Evolutionary conservation across 345 rosid species (phyloP).

Genomic region (Laguncularia racemosa): DNA sequence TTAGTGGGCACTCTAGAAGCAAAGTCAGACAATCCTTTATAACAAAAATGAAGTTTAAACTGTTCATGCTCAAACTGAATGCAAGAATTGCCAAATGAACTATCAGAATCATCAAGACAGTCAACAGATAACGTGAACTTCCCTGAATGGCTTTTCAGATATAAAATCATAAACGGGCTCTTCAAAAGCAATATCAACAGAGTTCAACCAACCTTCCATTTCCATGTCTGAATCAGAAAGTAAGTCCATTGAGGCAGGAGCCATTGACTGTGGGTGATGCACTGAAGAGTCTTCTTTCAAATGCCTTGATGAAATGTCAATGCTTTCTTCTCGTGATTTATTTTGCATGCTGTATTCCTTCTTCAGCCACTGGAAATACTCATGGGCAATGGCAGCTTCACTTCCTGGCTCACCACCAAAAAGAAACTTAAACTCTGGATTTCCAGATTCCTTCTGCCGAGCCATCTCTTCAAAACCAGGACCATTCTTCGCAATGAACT

Average conservation of each 20-base stretch:
- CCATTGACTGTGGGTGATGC: constrained; percentile 7
- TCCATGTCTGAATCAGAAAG: constrained; percentile 70
- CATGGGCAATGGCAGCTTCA: constrained; percentile 28
- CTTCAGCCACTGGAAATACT: constrained; percentile 34
- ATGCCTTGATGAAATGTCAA: constrained; percentile 7
- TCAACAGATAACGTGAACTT: no score
- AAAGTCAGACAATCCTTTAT: no score
- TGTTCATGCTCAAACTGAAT: no score
- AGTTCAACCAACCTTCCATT: constrained; percentile 66
- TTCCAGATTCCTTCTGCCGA: constrained; percentile 19
- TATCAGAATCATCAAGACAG: no score
- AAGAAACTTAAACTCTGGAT: constrained; percentile 31
- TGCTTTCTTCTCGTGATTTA: constrained; percentile 12
- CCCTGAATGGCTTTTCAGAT: neutral
- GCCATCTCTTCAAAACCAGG: constrained; percentile 27
- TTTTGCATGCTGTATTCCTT: constrained; percentile 14
- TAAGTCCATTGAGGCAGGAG: constrained; percentile 16
- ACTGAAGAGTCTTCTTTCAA: constrained; percentile 11
- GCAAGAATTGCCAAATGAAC: no score
- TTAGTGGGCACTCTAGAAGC: no score
- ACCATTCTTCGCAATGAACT: constrained; percentile 31
- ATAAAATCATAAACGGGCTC: neutral
- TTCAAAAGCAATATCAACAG: neutral
- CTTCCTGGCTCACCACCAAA: constrained; percentile 36
- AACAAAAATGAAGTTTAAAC: no score